phyloP scores from a whole-genome alignment of 306 rosid genomes.

The Urtica urens region DNA sequence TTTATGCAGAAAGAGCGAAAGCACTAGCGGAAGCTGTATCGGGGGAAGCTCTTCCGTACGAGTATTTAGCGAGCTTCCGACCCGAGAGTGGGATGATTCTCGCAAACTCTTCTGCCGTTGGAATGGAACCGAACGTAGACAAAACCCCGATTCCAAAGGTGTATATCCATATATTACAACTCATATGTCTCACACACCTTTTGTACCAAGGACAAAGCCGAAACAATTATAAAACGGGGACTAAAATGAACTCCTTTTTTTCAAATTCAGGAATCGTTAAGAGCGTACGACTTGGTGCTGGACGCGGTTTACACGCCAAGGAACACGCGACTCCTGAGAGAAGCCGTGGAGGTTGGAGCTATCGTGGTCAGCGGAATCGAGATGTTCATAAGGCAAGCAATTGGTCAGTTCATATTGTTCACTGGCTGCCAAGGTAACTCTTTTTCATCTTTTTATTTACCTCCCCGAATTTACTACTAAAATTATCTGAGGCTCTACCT shows the following conservation, averaged over 20 bases:
- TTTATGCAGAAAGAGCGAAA: slow-evolving; percentile 13
- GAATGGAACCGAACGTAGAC: slow-evolving; percentile 11
- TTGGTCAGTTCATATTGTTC: slow-evolving; percentile 12
- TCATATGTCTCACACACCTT: neutral
- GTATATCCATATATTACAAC: neutral
- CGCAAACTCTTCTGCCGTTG: slow-evolving; percentile 13
- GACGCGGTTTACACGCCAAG: slow-evolving; percentile 17
- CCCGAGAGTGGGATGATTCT: slow-evolving; percentile 12
- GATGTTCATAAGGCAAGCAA: slow-evolving; percentile 17
- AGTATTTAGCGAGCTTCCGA: slow-evolving; percentile 6
- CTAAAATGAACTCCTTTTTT: neutral
- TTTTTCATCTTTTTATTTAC: neutral
- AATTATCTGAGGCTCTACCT: too few relatives aligned
- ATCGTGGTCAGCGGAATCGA: slow-evolving; percentile 16
- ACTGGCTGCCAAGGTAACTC: slow-evolving; percentile 10
- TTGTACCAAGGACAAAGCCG: too few relatives aligned
- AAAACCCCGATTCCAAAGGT: slow-evolving; percentile 15
- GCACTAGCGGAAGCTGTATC: slow-evolving; percentile 15
- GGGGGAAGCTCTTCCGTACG: slow-evolving; percentile 10
- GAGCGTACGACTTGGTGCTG: slow-evolving; percentile 10
- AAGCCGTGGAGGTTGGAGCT: slow-evolving; percentile 15
- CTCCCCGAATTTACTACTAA: too few relatives aligned
- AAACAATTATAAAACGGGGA: too few relatives aligned
- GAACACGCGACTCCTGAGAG: slow-evolving; percentile 11
- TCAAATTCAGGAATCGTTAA: slow-evolving; percentile 12